Evolutionary conservation across 345 rosid genomes (phyloP).

Genomic region (Moricandia arvensis): DNA sequence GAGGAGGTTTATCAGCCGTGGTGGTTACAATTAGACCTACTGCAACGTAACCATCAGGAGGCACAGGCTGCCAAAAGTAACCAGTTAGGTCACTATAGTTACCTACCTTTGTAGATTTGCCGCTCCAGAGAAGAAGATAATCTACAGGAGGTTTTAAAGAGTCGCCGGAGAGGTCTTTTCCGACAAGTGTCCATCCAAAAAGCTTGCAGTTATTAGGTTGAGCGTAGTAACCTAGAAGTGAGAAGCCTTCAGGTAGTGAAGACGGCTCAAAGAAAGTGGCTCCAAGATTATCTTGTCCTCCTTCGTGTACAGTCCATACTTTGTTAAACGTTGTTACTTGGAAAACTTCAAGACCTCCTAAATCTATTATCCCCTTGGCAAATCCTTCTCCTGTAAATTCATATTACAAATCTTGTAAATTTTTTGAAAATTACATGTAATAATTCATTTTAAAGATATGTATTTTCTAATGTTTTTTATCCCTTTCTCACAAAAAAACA

Average conservation of each 20-base stretch:
- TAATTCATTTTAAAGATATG: background rate
- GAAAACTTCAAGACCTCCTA: constrained; percentile 58
- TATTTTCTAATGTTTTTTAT: background rate
- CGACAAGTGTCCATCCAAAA: constrained; percentile 63
- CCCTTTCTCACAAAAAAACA: background rate
- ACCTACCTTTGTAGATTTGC: constrained; percentile 54
- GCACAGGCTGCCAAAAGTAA: constrained; percentile 67
- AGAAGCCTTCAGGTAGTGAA: constrained; percentile 48
- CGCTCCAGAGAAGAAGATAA: constrained; percentile 80
- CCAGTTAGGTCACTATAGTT: constrained; percentile 43
- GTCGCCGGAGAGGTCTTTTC: constrained; percentile 39
- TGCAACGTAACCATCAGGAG: constrained; percentile 65
- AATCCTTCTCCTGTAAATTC: constrained; percentile 52
- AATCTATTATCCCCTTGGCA: constrained; percentile 54
- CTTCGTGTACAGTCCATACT: constrained; percentile 58
- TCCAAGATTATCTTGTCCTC: constrained; percentile 64
- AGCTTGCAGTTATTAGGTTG: constrained; percentile 62
- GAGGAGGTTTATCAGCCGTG: constrained; percentile 56
- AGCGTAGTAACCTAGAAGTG: constrained; percentile 54
- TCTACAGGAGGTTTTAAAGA: constrained; percentile 55
- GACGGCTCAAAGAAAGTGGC: constrained; percentile 73
- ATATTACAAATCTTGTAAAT: too few species aligned
- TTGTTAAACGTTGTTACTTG: constrained; percentile 53
- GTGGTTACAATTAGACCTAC: constrained; percentile 62
- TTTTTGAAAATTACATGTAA: too few species aligned